Evolutionary conservation across 345 rosid species (phyloP).

Genomic region (Garcia nutans): DNA sequence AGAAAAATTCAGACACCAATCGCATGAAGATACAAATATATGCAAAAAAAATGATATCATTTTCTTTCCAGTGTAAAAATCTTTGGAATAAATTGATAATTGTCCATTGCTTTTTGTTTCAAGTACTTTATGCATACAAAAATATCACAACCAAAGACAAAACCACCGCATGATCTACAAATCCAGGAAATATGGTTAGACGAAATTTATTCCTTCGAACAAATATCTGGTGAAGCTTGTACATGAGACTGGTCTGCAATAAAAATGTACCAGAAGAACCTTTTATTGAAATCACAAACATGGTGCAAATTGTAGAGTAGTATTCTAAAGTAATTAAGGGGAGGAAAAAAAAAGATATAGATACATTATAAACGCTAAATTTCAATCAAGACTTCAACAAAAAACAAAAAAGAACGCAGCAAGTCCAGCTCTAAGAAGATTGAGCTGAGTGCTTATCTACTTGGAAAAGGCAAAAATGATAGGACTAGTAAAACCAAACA

Average conservation of each 20-base stretch:
- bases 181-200: constrained; percentile 68
- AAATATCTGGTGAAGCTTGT: constrained; percentile 75
- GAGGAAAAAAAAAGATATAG: not conserved
- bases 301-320: no score
- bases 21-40: no score
- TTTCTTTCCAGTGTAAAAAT: not conserved
- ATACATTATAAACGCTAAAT: not conserved
- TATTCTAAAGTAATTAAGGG: not conserved
- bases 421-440: no score
- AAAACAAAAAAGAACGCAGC: not conserved
- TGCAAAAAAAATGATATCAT: not conserved
- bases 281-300: not conserved
- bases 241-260: constrained; percentile 88
- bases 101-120: not conserved
- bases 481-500: no score
- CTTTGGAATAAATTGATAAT: no score
- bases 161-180: constrained; percentile 45
- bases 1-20: no score
- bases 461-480: not conserved
- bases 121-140: constrained; percentile 33
- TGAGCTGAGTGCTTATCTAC: not conserved
- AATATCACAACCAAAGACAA: constrained; percentile 67
- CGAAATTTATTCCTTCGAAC: constrained; percentile 60
- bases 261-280: not conserved
- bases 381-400: no score